phyloP scores from a whole-genome alignment of 306 rosid species.

The Prunus kanzakura region DNA sequence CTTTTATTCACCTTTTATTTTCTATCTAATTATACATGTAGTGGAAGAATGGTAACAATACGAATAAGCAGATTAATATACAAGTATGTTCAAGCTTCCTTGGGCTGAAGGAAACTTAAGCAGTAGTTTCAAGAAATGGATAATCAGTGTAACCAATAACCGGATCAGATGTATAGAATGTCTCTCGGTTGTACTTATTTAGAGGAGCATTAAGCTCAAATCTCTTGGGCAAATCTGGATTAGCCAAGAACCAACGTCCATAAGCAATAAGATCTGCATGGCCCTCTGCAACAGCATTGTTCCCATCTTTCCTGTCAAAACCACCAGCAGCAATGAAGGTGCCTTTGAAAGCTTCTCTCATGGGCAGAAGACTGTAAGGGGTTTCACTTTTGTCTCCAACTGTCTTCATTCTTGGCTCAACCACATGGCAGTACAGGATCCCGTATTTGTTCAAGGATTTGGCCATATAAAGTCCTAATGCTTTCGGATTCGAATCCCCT shows the following conservation, averaged over 20 bases:
- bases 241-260: constrained; percentile 55
- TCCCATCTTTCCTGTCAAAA: constrained; percentile 41
- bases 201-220: constrained; percentile 37
- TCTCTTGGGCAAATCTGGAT: constrained; percentile 52
- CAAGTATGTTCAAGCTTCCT: too few species aligned
- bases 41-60: too few species aligned
- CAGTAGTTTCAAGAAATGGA: not conserved
- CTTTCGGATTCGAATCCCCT: constrained; percentile 62
- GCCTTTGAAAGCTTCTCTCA: constrained; percentile 47
- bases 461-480: constrained; percentile 51
- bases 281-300: constrained; percentile 9
- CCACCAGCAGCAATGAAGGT: constrained; percentile 64
- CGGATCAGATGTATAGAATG: not conserved
- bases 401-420: constrained; percentile 67
- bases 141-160: not conserved
- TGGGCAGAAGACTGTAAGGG: constrained; percentile 32
- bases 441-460: constrained; percentile 34
- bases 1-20: too few species aligned
- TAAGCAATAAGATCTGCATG: constrained; percentile 46
- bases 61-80: too few species aligned
- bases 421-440: constrained; percentile 50
- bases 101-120: not conserved
- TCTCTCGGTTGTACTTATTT: constrained; percentile 19
- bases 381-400: constrained; percentile 15
- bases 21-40: too few species aligned